Percentiles rank a stretch among this genome's conserved stretches.
Conservation (phyloP, 2,329 filamentous ascomycete genomes). For the Thermothelomyces thermophilus region DNA sequence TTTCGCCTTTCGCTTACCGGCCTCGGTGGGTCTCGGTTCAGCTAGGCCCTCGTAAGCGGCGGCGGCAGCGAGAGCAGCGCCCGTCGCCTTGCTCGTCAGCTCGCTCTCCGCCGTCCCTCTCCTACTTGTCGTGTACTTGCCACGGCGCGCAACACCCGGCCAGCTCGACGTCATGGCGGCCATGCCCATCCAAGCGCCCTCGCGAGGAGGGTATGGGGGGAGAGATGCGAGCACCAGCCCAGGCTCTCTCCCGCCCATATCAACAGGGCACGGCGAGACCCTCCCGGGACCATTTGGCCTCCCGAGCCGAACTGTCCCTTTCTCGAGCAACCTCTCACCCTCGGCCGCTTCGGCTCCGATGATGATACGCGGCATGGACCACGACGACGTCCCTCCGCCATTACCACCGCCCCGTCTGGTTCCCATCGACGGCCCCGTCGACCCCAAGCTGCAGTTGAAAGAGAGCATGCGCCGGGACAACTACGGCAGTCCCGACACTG, state of each 20-base stretch:
- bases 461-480: slow-evolving; percentile 26
- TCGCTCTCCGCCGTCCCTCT: not conserved
- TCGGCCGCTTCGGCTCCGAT: slow-evolving; percentile 29
- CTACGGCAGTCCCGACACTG: slow-evolving; percentile 30
- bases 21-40: slow-evolving; percentile 8
- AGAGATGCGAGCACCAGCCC: slow-evolving; percentile 18
- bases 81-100: slow-evolving; percentile 18
- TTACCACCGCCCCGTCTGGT: slow-evolving; percentile 40
- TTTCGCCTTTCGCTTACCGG: not conserved
- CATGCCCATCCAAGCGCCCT: slow-evolving; percentile 23
- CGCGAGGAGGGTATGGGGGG: slow-evolving; percentile 18
- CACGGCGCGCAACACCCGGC: not conserved
- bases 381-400: slow-evolving; percentile 36
- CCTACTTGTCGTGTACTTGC: not conserved
- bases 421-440: slow-evolving; percentile 31
- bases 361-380: slow-evolving; percentile 36
- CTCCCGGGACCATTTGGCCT: slow-evolving; percentile 17
- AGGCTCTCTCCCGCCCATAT: slow-evolving; percentile 24
- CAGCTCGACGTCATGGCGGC: slow-evolving; percentile 21
- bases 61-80: slow-evolving; percentile 17
- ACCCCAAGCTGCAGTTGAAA: slow-evolving; percentile 23
- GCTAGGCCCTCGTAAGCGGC: slow-evolving; percentile 11
- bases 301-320: slow-evolving; percentile 13
- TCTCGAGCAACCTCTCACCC: slow-evolving; percentile 22
- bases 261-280: slow-evolving; percentile 18